A percentile compares a stretch with the other conserved stretches of the same genome.
phyloP scores from a whole-genome alignment of 2,329 filamentous ascomycete genomes.

The Pseudocercospora vitis region DNA sequence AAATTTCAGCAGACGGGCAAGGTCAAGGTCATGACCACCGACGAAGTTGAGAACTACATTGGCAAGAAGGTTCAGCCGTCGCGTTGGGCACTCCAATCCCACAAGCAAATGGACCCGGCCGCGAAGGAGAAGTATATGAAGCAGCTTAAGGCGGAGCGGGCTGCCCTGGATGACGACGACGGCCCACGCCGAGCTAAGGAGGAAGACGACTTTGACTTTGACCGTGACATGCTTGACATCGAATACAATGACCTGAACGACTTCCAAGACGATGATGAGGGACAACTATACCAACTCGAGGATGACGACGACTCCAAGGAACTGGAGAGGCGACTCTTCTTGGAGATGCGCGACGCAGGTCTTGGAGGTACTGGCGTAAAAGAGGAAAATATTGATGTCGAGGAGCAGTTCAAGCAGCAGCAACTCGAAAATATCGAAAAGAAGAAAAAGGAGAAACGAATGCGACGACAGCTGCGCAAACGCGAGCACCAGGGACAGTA shows the following conservation, averaged over 20 bases:
- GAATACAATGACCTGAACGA: slow-evolving; percentile 59
- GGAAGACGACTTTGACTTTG: slow-evolving; percentile 51
- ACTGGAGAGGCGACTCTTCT: slow-evolving; percentile 65
- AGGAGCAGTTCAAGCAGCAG: slow-evolving; percentile 62
- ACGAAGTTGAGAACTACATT: slow-evolving; percentile 83
- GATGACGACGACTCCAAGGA: slow-evolving; percentile 71
- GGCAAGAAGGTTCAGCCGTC: slow-evolving; percentile 74
- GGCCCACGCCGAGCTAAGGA: slow-evolving; percentile 43
- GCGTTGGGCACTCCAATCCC: slow-evolving; percentile 73
- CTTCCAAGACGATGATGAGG: slow-evolving; percentile 88
- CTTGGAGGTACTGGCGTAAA: slow-evolving; percentile 63
- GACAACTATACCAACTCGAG: slow-evolving; percentile 73
- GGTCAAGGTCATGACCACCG: slow-evolving; percentile 69
- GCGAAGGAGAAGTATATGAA: slow-evolving; percentile 41
- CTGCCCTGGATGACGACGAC: slow-evolving; percentile 39
- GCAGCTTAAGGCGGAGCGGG: slow-evolving; percentile 49
- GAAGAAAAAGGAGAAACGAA: slow-evolving; percentile 71
- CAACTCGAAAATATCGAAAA: slow-evolving; percentile 68
- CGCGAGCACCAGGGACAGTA: slow-evolving; percentile 86
- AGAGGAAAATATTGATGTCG: slow-evolving; percentile 48
- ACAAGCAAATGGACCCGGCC: slow-evolving; percentile 46
- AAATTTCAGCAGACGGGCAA: slow-evolving; percentile 69
- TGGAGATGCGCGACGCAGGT: slow-evolving; percentile 82
- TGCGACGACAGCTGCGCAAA: slow-evolving; percentile 78
- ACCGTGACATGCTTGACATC: slow-evolving; percentile 66